These are phyloP conservation scores for Colletotrichum liaoningense DNA, from an alignment of 2,329 filamentous ascomycete genomes.

Conservation along the genomic window DNA sequence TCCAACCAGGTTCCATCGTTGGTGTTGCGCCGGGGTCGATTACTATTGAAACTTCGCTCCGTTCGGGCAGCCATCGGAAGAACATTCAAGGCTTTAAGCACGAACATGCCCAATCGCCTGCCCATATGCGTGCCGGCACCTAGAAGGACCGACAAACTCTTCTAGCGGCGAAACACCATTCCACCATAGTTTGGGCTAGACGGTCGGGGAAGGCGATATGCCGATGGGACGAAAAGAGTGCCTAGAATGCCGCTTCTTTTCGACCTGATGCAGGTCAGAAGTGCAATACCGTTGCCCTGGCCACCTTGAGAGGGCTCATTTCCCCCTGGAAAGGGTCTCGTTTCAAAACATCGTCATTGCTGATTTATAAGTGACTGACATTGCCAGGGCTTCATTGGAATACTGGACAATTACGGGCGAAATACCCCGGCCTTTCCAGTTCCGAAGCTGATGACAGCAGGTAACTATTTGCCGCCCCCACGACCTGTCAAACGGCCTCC, in stretches of 20 bases:
- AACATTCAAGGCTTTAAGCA: not conserved
- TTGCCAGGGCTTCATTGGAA: not conserved
- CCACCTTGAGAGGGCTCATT: not conserved
- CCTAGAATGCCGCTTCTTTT: not conserved
- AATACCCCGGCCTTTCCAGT: not conserved
- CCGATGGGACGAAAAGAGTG: not conserved
- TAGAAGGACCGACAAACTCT: not conserved
- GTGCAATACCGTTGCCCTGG: not conserved
- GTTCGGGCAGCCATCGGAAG: not conserved
- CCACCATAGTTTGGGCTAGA: not conserved
- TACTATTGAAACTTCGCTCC: not conserved
- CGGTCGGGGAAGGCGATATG: not conserved
- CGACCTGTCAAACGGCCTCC: not conserved
- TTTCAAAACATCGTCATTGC: not conserved
- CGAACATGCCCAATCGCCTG: not conserved
- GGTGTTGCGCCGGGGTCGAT: not conserved
- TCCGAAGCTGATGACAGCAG: not conserved
- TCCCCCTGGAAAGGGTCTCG: not conserved
- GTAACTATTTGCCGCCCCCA: not conserved
- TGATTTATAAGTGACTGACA: not conserved
- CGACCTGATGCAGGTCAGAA: not conserved
- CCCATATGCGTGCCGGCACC: not conserved
- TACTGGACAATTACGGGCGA: not conserved
- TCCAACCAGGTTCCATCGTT: not conserved
- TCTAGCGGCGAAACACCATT: not conserved